These are phyloP conservation scores for Moricandia arvensis DNA, from an alignment of 345 rosid species.

Conservation along the genomic window DNA sequence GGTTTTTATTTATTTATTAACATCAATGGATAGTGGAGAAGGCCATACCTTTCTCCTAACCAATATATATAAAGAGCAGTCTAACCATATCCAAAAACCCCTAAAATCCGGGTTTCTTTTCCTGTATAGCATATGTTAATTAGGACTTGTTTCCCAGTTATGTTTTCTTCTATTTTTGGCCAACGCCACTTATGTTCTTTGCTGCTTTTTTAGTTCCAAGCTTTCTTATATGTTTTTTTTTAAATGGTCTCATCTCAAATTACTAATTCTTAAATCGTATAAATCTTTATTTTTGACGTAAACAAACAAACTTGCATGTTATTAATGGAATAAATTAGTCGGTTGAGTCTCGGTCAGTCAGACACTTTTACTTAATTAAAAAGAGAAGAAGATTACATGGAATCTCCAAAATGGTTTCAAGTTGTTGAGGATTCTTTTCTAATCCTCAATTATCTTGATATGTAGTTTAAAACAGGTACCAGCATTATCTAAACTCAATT, in stretches of 20 bases:
- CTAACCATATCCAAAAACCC: conserved; percentile 23
- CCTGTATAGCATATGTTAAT: not conserved
- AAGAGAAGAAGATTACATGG: not conserved
- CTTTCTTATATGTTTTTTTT: not conserved
- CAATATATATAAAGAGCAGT: conserved; percentile 11
- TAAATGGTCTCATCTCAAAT: conserved; percentile 13
- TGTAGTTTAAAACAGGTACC: not conserved
- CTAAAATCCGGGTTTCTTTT: conserved; percentile 31
- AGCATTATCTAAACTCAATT: not conserved
- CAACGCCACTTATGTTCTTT: conserved; percentile 15
- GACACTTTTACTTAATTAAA: no score
- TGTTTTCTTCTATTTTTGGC: conserved; percentile 7
- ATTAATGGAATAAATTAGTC: no score
- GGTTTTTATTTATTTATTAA: not conserved
- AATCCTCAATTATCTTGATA: not conserved
- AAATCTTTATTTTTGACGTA: no score
- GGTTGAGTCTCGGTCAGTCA: no score
- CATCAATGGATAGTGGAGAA: not conserved
- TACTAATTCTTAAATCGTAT: no score
- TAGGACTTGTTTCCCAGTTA: conserved; percentile 30
- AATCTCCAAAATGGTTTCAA: not conserved
- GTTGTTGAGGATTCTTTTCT: not conserved
- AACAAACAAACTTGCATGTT: no score
- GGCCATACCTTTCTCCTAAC: not conserved
- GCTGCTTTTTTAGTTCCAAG: not conserved